phyloP scores from a whole-genome alignment of 2,329 filamentous ascomycete species.

The Diaporthe aspalathi region DNA sequence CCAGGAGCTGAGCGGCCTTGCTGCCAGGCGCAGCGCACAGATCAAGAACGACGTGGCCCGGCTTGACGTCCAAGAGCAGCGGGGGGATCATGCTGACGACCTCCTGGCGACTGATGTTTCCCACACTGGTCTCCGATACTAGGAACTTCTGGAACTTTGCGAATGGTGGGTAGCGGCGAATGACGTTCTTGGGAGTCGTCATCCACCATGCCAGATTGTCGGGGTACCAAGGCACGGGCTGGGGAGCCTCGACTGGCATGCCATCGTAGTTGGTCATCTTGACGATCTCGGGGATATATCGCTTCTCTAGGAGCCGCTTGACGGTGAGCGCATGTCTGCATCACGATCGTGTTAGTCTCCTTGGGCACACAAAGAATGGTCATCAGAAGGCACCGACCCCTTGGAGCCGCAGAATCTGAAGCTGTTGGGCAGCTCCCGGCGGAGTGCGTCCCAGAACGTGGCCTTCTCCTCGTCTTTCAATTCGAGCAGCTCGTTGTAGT shows the following conservation, averaged over 20 bases:
- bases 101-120: conserved; percentile 97
- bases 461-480: conserved; percentile 82
- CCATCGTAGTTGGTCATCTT: conserved; percentile 87
- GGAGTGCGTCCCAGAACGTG: conserved; percentile 86
- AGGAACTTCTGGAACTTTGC: conserved; percentile 97
- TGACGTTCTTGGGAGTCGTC: conserved; percentile 96
- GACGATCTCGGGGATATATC: conserved; percentile 91
- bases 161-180: conserved; percentile 94
- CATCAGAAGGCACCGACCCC: conserved; percentile 64
- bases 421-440: conserved; percentile 91
- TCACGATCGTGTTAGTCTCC: conserved; percentile 32
- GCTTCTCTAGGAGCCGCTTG: conserved; percentile 85
- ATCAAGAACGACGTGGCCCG: conserved; percentile 93
- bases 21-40: conserved; percentile 97
- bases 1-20: conserved; percentile 94
- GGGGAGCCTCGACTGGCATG: conserved; percentile 82
- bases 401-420: conserved; percentile 98
- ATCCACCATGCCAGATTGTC: conserved; percentile 97
- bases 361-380: background rate
- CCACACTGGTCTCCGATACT: conserved; percentile 95
- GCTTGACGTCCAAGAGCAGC: conserved; percentile 88
- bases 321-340: conserved; percentile 89
- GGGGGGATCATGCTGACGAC: conserved; percentile 99
- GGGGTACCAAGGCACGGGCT: conserved; percentile 90
- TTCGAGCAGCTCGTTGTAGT: conserved; percentile 83